Percentiles rank a stretch among this genome's conserved stretches.
Evolutionary conservation across 73 alveolate species (phyloP).

Genomic region (Paraurostyla sp.): DNA sequence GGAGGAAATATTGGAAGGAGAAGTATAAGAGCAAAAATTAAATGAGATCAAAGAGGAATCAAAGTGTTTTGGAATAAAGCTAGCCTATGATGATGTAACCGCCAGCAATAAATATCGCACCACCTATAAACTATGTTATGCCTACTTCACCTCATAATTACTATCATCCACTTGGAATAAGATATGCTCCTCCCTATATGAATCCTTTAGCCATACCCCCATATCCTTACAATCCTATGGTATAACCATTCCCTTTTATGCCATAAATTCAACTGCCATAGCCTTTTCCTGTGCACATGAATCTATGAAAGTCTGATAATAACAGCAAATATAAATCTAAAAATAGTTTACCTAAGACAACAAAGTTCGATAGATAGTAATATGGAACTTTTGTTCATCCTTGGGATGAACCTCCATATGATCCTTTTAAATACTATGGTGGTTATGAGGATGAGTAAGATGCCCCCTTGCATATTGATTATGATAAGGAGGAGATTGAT

Average conservation of each 20-base stretch:
- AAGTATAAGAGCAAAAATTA: background rate
- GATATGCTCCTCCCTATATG: too few relatives aligned
- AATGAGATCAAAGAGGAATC: background rate
- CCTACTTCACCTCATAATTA: too few relatives aligned
- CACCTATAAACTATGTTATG: too few relatives aligned
- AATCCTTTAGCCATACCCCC: too few relatives aligned
- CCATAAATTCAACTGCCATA: too few relatives aligned
- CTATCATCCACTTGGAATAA: too few relatives aligned
- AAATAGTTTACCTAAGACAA: background rate
- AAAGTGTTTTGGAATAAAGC: background rate
- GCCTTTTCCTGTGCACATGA: too few relatives aligned
- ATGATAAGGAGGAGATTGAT: background rate
- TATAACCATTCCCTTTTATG: too few relatives aligned
- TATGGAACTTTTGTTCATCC: constrained; percentile 4
- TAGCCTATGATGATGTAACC: background rate
- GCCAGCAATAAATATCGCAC: background rate
- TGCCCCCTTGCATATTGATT: background rate
- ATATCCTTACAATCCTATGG: too few relatives aligned
- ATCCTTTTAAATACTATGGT: background rate
- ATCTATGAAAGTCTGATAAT: background rate
- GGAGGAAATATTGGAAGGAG: constrained; percentile 4
- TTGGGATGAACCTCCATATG: constrained; percentile 19
- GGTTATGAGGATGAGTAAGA: constrained; percentile 9
- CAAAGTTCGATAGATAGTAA: background rate
- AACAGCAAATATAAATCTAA: background rate